Percentiles rank a stretch among this genome's conserved stretches.
These are phyloP conservation scores for Psilocybe cyanescens DNA, from an alignment of 768 basidiomycete species.

Conservation along the genomic window DNA sequence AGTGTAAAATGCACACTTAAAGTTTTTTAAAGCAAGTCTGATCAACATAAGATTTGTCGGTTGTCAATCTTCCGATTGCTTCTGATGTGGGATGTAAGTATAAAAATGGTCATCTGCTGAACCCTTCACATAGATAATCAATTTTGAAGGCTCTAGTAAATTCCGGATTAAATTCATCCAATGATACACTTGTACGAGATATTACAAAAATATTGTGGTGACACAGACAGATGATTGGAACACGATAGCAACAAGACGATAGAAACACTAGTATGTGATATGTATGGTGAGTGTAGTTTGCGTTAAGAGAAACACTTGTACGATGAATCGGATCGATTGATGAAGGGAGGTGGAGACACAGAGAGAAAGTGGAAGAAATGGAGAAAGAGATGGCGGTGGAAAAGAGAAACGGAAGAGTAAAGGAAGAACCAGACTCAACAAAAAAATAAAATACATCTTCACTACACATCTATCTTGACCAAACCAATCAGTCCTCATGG, in stretches of 20 bases:
- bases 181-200: not conserved
- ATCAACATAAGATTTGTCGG: too few relatives aligned
- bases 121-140: too few relatives aligned
- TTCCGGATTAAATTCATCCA: not conserved
- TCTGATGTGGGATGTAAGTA: not conserved
- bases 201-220: not conserved
- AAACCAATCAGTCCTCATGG: not conserved
- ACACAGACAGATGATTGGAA: not conserved
- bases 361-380: not conserved
- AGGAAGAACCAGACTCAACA: not conserved
- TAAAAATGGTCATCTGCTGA: not conserved
- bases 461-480: not conserved
- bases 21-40: not conserved
- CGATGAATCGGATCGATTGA: not conserved
- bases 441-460: not conserved
- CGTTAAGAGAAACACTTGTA: not conserved
- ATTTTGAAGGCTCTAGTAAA: not conserved
- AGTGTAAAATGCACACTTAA: constrained; percentile 24
- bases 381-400: not conserved
- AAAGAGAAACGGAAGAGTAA: not conserved
- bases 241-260: not conserved
- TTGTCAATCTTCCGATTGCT: too few relatives aligned
- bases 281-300: not conserved
- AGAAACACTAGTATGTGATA: not conserved
- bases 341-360: not conserved